Conservation (phyloP, 2,329 filamentous ascomycete genomes). For the Fusarium citri region DNA sequence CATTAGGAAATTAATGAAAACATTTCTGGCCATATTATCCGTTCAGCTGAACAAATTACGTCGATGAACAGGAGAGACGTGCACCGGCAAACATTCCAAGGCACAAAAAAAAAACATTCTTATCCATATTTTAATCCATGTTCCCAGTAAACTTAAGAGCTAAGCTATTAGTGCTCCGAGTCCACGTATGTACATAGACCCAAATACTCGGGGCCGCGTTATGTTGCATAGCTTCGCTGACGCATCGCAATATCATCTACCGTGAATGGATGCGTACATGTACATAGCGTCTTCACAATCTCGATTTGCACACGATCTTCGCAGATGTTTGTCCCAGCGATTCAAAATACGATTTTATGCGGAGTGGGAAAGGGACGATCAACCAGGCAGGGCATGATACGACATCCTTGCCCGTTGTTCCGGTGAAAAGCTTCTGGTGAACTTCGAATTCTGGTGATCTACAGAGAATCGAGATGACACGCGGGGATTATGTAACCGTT, state of each 20-base stretch:
- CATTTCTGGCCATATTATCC: conserved; percentile 10
- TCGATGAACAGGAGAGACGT: conserved; percentile 5
- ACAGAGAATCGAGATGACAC: conserved; percentile 39
- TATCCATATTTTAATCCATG: background rate
- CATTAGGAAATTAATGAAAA: conserved; percentile 30
- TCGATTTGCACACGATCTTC: conserved; percentile 23
- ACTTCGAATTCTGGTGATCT: conserved; percentile 34
- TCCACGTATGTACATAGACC: background rate
- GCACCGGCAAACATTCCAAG: conserved; percentile 25
- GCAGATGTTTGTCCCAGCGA: conserved; percentile 13
- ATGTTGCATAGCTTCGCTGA: conserved; percentile 27
- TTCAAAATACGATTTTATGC: conserved; percentile 29
- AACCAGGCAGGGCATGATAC: conserved; percentile 18
- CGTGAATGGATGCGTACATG: conserved; percentile 2
- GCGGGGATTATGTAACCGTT: conserved; percentile 37
- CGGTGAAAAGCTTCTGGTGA: conserved; percentile 33
- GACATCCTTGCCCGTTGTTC: conserved; percentile 25
- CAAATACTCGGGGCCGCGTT: conserved; percentile 16
- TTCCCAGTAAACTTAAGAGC: conserved; percentile 6
- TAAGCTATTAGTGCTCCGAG: conserved; percentile 6
- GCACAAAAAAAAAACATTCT: conserved; percentile 15
- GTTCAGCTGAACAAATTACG: conserved; percentile 27
- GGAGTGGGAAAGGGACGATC: conserved; percentile 25
- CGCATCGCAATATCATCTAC: conserved; percentile 17
- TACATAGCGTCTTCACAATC: conserved; percentile 18